Evolutionary conservation across 192 early-diverging fungal species (phyloP), one percentile per base, ranked within the genome.

Genomic region (Backusella circina): DNA sequence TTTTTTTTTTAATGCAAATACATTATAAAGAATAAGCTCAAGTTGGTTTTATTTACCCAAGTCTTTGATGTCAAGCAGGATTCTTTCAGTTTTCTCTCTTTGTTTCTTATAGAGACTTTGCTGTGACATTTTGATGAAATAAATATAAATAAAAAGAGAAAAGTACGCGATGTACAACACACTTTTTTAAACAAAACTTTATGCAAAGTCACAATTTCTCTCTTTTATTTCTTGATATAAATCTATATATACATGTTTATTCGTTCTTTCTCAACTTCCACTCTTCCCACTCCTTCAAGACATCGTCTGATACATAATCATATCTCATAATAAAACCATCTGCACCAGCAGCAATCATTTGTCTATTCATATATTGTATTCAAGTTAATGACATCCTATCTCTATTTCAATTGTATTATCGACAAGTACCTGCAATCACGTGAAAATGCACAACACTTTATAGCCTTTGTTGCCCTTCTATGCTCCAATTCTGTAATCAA

Each of bases 271-370:
- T 26, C n/a, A 13, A 31, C 28, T 64, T 75, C 84, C 86, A 86
- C 9, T 83, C 80, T 18, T 80, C 90, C 94, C 94, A 95, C 68
- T 91, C 90, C 10, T 86, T 84, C 30, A 95, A 78, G 16, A 85
- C 91, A 57, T 89, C 91, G 75, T 94, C 89, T 37, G 89, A 88
- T 30, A 94, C 88, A 80, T 93, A 93, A 80, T 93, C 92, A 78
- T 93, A 95, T 66, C 95, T 83, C 93, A 93, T 94, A 44, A 96
- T 89, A 75, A 93, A 92, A 0, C 90, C 89, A 33, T 92, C 93
- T 47, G 93, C 93, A 47, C 93, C 91, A 31, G 88, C 89, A 54
- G 89, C 92, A 9, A 94, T 78, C 12, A 96, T 82, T 51, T 90
- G 89, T 37, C 90, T 91, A 10, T 10, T 10, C 15, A 28, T 31